These are phyloP conservation scores for Triticum dicoccoides DNA, from an alignment of 176 grass and related monocot genomes.

Conservation along the genomic window DNA sequence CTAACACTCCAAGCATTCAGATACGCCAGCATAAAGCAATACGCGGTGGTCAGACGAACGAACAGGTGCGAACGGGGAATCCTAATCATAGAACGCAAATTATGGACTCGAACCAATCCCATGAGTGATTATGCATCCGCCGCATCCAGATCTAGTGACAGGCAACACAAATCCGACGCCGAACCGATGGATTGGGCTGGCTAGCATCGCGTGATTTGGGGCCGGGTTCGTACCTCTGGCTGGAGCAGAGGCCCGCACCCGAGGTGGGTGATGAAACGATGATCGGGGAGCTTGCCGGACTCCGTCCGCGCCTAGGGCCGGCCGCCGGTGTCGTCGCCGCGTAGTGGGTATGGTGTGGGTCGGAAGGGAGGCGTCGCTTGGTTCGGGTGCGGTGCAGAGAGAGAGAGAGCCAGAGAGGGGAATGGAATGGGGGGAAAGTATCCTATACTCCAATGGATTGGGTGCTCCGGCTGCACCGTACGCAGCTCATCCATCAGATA, in stretches of 20 bases:
- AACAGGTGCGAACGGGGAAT: neutral
- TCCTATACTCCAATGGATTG: no score
- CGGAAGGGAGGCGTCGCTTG: neutral
- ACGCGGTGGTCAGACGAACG: neutral
- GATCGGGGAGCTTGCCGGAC: neutral
- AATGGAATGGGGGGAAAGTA: neutral
- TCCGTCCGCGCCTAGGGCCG: neutral
- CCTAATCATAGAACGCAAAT: neutral
- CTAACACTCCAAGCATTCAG: neutral
- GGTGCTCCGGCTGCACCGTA: no score
- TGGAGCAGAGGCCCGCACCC: neutral
- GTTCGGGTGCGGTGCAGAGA: neutral
- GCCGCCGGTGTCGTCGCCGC: neutral
- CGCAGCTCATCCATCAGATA: no score
- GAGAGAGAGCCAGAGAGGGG: neutral
- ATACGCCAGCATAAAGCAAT: neutral
- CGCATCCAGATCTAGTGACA: neutral
- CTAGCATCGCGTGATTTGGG: neutral
- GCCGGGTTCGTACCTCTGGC: neutral
- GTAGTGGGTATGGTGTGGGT: neutral
- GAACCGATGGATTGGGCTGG: neutral
- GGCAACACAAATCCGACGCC: neutral
- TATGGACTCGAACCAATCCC: neutral
- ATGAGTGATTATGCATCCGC: neutral
- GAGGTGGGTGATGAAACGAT: neutral